phyloP scores from a whole-genome alignment of 202 grass and related monocot species.

The Hordeum pubiflorum region DNA sequence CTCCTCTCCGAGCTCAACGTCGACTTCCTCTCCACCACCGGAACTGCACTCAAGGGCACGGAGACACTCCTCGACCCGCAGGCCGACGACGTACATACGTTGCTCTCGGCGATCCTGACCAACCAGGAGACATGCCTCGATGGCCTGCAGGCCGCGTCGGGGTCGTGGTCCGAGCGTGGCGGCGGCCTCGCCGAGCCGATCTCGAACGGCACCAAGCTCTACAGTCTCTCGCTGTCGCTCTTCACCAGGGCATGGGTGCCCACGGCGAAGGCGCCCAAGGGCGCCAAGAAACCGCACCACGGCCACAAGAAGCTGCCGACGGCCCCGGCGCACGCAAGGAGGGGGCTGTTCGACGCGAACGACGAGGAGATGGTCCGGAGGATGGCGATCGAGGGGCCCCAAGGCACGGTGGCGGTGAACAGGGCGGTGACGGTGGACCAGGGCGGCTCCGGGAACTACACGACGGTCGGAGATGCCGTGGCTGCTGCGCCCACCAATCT shows the following conservation, averaged over 20 bases:
- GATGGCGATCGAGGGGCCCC: slow-evolving; percentile 34
- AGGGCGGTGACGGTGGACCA: slow-evolving; percentile 49
- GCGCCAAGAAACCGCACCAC: slow-evolving; percentile 15
- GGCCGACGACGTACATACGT: slow-evolving; percentile 65
- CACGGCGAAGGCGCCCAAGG: slow-evolving; percentile 36
- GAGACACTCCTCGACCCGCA: slow-evolving; percentile 61
- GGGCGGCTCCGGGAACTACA: slow-evolving; percentile 61
- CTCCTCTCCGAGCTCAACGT: slow-evolving; percentile 53
- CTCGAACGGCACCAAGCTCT: slow-evolving; percentile 60
- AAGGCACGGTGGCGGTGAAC: slow-evolving; percentile 35
- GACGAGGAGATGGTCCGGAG: slow-evolving; percentile 42
- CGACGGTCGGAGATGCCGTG: slow-evolving; percentile 47
- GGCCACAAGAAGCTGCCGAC: slow-evolving; percentile 27
- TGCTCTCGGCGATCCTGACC: slow-evolving; percentile 76
- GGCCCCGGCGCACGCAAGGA: background rate
- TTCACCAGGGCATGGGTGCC: slow-evolving; percentile 79
- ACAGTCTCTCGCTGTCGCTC: slow-evolving; percentile 77
- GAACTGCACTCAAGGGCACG: slow-evolving; percentile 20
- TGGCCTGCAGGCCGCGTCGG: slow-evolving; percentile 48
- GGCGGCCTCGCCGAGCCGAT: slow-evolving; percentile 43
- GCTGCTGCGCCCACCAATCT: slow-evolving; percentile 48
- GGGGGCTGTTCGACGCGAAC: slow-evolving; percentile 32
- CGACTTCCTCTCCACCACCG: slow-evolving; percentile 54
- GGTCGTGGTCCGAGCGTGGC: slow-evolving; percentile 39
- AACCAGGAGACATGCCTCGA: slow-evolving; percentile 92